These are phyloP conservation scores for Aspergillus aculeatinus DNA, from an alignment of 2,329 filamentous ascomycete genomes.

Conservation along the genomic window DNA sequence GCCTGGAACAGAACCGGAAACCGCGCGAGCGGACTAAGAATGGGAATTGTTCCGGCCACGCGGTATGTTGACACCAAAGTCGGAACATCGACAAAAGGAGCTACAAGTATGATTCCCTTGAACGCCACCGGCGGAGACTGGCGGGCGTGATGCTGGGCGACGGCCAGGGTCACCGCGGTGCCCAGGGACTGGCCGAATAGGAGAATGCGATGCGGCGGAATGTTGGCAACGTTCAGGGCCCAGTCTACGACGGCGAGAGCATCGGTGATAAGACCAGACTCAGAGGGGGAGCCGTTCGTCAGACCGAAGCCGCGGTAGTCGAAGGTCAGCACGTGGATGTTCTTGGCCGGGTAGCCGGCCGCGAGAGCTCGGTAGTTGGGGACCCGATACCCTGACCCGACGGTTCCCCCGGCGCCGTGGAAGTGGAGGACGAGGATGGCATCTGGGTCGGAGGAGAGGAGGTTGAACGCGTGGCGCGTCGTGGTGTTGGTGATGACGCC, in stretches of 20 bases:
- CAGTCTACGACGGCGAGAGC: constrained; percentile 55
- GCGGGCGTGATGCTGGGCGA: constrained; percentile 46
- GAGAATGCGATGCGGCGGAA: constrained; percentile 57
- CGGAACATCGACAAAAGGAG: constrained; percentile 57
- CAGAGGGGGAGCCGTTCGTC: constrained; percentile 55
- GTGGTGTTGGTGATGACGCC: constrained; percentile 38
- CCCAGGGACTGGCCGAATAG: constrained; percentile 61
- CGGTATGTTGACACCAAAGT: constrained; percentile 58
- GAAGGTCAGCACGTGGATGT: constrained; percentile 59
- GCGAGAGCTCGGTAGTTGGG: constrained; percentile 54
- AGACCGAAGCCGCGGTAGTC: constrained; percentile 55
- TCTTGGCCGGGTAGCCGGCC: constrained; percentile 42
- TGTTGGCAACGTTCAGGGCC: constrained; percentile 52
- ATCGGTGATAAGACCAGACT: constrained; percentile 56
- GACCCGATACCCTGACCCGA: constrained; percentile 56
- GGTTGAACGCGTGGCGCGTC: constrained; percentile 40
- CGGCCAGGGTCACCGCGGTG: constrained; percentile 52
- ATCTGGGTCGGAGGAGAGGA: constrained; percentile 49
- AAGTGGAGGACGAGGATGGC: constrained; percentile 51
- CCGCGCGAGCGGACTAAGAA: constrained; percentile 53
- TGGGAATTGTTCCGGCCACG: constrained; percentile 55
- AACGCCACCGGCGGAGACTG: constrained; percentile 50
- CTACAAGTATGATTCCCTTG: constrained; percentile 56
- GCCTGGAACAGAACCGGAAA: constrained; percentile 38
- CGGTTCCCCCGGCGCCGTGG: constrained; percentile 57